A percentile compares a stretch with the other conserved stretches of the same genome.
Evolutionary conservation across 805 yeast genomes (phyloP).

Genomic region (Candida pseudoglaebosa): DNA sequence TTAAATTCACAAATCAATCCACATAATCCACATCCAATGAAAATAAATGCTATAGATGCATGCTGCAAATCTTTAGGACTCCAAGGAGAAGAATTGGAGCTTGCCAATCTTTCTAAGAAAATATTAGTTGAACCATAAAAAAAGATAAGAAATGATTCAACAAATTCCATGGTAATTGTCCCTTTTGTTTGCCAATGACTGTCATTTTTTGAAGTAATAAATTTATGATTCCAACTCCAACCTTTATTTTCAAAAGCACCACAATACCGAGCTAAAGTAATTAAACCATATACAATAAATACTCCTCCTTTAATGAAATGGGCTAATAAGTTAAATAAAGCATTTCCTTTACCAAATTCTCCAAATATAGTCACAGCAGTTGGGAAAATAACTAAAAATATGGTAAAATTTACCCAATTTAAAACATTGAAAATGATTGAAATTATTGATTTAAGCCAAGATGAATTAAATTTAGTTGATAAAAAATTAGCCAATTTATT

Average conservation of each 20-base stretch:
- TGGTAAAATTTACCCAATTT: conserved; percentile 64
- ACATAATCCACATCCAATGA: conserved; percentile 86
- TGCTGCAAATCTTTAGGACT: conserved; percentile 51
- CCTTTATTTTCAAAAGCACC: conserved; percentile 77
- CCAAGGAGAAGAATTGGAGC: conserved; percentile 73
- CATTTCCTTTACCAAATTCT: conserved; percentile 60
- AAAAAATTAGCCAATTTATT: background rate
- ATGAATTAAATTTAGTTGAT: background rate
- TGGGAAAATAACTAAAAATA: conserved; percentile 54
- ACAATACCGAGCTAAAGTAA: conserved; percentile 81
- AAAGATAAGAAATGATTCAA: conserved; percentile 75
- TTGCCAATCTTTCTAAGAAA: conserved; percentile 77
- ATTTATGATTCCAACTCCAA: conserved; percentile 80
- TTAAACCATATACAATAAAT: conserved; percentile 68
- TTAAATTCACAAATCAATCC: conserved; percentile 79
- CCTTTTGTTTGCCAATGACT: conserved; percentile 36
- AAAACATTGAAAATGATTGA: conserved; percentile 39
- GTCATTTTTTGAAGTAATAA: conserved; percentile 24
- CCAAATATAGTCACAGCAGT: conserved; percentile 63
- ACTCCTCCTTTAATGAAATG: conserved; percentile 97
- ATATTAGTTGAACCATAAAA: conserved; percentile 88
- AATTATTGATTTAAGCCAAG: conserved; percentile 11
- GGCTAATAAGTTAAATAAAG: conserved; percentile 80
- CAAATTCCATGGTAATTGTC: conserved; percentile 75
- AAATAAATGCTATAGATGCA: conserved; percentile 39